Evolutionary conservation across 2,329 filamentous ascomycete species (phyloP).

Genomic region (Biscogniauxia marginata): DNA sequence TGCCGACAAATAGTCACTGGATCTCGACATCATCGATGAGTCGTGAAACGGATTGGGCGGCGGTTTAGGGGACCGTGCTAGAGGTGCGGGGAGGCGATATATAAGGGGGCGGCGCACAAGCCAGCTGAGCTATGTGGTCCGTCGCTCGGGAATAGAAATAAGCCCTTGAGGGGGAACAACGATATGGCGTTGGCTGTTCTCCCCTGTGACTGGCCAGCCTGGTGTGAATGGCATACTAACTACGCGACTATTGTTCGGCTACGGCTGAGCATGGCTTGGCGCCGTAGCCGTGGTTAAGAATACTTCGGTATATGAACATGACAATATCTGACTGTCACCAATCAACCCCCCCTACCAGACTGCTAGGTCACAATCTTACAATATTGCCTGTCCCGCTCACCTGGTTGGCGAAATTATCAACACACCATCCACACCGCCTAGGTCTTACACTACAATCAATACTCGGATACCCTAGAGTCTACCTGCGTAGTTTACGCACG

Average conservation of each 20-base stretch:
- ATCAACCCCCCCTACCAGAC: constrained; percentile 5
- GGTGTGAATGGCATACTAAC: constrained; percentile 13
- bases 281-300: constrained; percentile 19
- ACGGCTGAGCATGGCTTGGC: constrained; percentile 13
- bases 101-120: neutral
- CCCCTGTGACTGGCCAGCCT: constrained; percentile 12
- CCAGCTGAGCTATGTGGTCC: constrained; percentile 3
- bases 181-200: constrained; percentile 3
- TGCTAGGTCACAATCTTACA: neutral
- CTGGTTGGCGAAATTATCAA: constrained; percentile 17
- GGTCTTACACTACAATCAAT: neutral
- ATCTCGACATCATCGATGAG: neutral
- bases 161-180: constrained; percentile 12
- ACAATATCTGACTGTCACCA: constrained; percentile 6
- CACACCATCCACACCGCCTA: constrained; percentile 2
- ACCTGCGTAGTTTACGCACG: neutral
- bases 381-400: constrained; percentile 22
- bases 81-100: neutral
- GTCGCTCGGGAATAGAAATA: constrained; percentile 1
- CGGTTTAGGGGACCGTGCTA: constrained; percentile 6
- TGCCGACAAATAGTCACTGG: constrained; percentile 23
- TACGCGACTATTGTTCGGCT: constrained; percentile 8
- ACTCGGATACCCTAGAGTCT: constrained; percentile 4
- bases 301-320: constrained; percentile 13
- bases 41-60: constrained; percentile 17